Evolutionary conservation across 2,329 filamentous ascomycete species (phyloP), one percentile per base, ranked within the genome.

Genomic region (Xylaria hypoxylon): DNA sequence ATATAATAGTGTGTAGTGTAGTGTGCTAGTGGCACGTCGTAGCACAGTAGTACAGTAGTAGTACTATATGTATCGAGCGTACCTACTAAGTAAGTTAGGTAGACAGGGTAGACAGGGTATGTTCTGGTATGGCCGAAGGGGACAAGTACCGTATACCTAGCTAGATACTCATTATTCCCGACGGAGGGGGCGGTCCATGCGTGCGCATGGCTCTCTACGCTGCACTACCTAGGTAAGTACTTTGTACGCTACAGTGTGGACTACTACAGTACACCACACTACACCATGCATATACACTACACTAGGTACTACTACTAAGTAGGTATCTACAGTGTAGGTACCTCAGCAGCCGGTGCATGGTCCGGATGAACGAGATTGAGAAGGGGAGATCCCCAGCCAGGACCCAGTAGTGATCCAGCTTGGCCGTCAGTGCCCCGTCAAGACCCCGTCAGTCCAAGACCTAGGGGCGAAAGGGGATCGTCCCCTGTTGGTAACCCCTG

Each of bases 291-390:
- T n/a, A n/a, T n/a, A n/a, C n/a, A n/a, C n/a, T n/a, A n/a, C n/a
- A n/a, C n/a, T n/a, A n/a, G n/a, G n/a, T n/a, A n/a, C n/a, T n/a
- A n/a, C n/a, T n/a, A n/a, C n/a, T 8, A 31, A 8, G 28, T 31
- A 31, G 28, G 28, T 31, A 31, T 1, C 28, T 31, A 31, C 8
- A 31, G 28, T 31, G 28, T 31, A 31, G 8, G 58, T 61, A 65
- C 52, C 56, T 44, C 35, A 58, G 58, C 48, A 47, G 28, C 53
- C 38, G 35, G 67, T 40, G 51, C 67, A 55, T 59, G 56, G 67
- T 57, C 58, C 64, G 51, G 67, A 64, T 52, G 64, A 50, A 66
- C 65, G 55, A 68, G 59, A 61, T 67, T 52, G 56, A 38, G 62
- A 58, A 61, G 62, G 52, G 62, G 56, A 59, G 61, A 67, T 67